Conservation (phyloP, 371 early-diverging fungal species). For the Phascolomyces articulosus region DNA sequence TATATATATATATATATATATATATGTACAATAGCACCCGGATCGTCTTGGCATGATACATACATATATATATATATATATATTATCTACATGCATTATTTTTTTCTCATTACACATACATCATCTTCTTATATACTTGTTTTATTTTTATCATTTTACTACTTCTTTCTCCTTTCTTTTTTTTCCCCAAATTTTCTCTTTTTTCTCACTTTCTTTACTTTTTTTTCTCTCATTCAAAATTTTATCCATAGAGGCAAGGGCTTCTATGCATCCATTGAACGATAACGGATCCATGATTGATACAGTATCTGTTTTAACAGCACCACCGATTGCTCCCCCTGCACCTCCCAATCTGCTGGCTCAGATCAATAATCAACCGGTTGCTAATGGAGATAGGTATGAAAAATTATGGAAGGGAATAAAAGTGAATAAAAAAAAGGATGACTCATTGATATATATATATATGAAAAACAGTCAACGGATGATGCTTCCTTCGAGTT, state of each 20-base stretch:
- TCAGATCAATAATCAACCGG: constrained; percentile 1
- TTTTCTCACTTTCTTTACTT: constrained; percentile 8
- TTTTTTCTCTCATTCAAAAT: background rate
- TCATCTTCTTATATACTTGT: background rate
- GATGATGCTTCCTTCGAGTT: constrained; percentile 55
- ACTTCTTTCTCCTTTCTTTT: background rate
- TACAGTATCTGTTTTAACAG: background rate
- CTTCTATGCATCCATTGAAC: constrained; percentile 54
- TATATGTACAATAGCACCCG: too few relatives aligned
- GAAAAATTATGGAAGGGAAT: background rate
- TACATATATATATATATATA: too few relatives aligned
- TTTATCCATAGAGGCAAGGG: constrained; percentile 45
- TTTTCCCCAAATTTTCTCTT: background rate
- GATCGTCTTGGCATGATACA: background rate
- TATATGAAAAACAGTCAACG: background rate
- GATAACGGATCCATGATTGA: background rate
- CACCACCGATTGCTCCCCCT: constrained; percentile 11
- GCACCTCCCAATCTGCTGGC: constrained; percentile 7
- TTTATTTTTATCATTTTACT: too few relatives aligned
- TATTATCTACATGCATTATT: too few relatives aligned
- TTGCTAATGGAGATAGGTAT: constrained; percentile 2
- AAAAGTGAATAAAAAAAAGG: background rate
- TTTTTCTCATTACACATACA: too few relatives aligned
- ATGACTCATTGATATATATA: background rate
- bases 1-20: too few relatives aligned